Evolutionary conservation across 768 basidiomycete genomes (phyloP).

Genomic region (Crepidotus variabilis): DNA sequence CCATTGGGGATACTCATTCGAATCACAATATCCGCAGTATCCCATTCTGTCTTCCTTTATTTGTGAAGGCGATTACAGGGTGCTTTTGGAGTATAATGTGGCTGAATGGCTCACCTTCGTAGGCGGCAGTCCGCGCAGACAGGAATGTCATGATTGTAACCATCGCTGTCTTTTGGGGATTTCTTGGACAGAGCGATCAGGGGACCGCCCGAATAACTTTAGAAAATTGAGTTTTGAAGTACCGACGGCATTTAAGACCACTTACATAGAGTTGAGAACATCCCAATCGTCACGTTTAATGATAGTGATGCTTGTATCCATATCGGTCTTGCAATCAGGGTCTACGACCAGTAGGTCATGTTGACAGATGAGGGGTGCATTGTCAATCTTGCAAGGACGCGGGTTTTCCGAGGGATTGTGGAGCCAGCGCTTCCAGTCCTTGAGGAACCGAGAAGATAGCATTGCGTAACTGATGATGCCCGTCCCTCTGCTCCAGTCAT

Average conservation of each 20-base stretch:
- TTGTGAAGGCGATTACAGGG: constrained; percentile 2
- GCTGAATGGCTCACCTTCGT: constrained; percentile 38
- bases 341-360: constrained; percentile 65
- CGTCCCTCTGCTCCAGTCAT: constrained; percentile 25
- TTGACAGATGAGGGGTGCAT: constrained; percentile 58
- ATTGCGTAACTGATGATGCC: constrained; percentile 54
- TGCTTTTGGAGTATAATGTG: neutral
- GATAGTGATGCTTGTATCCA: constrained; percentile 52
- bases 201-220: constrained; percentile 57
- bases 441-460: constrained; percentile 58
- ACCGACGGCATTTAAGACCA: constrained; percentile 4
- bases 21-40: constrained; percentile 58
- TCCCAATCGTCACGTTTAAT: constrained; percentile 68
- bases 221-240: constrained; percentile 9
- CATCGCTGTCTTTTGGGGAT: constrained; percentile 23
- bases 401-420: constrained; percentile 46
- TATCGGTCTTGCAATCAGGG: constrained; percentile 56
- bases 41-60: constrained; percentile 52
- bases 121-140: constrained; percentile 62
- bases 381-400: constrained; percentile 65
- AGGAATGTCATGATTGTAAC: constrained; percentile 44
- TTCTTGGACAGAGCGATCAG: constrained; percentile 34
- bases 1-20: constrained; percentile 12
- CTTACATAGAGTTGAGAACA: constrained; percentile 54
- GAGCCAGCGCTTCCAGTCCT: constrained; percentile 70